Base-by-base conservation (phyloP, 2,329 filamentous ascomycete species). In the Monilinia fructicola region DNA sequence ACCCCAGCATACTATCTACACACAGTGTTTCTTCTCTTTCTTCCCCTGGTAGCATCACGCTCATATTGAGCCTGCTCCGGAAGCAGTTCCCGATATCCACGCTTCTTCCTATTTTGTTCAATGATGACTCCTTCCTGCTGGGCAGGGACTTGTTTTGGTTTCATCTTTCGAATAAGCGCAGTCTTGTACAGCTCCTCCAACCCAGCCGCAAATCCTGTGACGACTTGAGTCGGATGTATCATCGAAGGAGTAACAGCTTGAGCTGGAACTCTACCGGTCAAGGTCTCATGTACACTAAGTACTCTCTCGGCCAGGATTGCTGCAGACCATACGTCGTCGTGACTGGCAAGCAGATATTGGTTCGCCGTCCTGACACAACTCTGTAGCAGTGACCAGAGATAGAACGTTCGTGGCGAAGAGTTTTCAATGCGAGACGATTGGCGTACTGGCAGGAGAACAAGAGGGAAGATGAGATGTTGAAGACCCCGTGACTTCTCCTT, bases 271-370 rank as follows among this genome's bases (percentile, higher is more conserved):
- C 7, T 46, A 4, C 42, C 18, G 1, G 56, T 42, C 26, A 59
- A 5, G 1, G 23, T 46, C 3, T 6, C 21, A 48, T 59, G 35
- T 0, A 59, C 42, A 6, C n/a, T 42, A 1, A 44, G 10, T 0
- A 35, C 3, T 23, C 56, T 59, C 42, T 59, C n/a, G 3, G 12
- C 11, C 21, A 59, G 23, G 12, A 48, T 2, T 2, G 26, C 26
- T 7, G 42, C 42, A 48, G 56, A 59, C 42, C 56, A 59, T 23
- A 59, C 42, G 16, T 59, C 56, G 6, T 48, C 56, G 28, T 48
- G 26, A 5, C 48, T 59, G 1, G 2, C 42, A 5, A 1, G 42
- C 14, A 59, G 28, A 4, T 59, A 59, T 23, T 59, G 56, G 6
- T 48, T 31, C 0, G 42, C 42, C 7, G 18, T 12, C 0, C 18